phyloP scores from a whole-genome alignment of 116 monocot genomes.

The Papilionanthe hybrid region DNA sequence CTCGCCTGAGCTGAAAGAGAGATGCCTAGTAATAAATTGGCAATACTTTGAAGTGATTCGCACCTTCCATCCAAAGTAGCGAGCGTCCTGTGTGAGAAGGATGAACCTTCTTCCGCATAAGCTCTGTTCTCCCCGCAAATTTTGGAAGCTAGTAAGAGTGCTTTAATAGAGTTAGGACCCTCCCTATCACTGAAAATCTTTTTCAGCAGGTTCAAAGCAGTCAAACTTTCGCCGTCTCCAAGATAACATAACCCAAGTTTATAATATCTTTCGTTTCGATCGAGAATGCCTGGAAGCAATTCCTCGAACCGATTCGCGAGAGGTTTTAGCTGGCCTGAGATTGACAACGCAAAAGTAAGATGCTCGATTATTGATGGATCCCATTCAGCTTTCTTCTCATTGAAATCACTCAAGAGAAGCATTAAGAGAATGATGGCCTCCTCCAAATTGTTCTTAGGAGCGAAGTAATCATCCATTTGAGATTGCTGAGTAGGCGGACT shows the following conservation, averaged over 20 bases:
- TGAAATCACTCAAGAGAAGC: constrained; percentile 69
- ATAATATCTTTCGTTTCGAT: constrained; percentile 63
- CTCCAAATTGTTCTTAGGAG: constrained; percentile 79
- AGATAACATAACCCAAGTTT: constrained; percentile 80
- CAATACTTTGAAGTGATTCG: constrained; percentile 37
- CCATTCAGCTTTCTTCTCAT: constrained; percentile 57
- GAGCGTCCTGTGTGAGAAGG: constrained; percentile 63
- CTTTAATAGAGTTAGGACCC: constrained; percentile 55
- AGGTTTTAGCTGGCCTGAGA: constrained; percentile 60
- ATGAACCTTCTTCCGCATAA: constrained; percentile 57
- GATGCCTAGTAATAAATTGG: constrained; percentile 59
- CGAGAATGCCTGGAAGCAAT: constrained; percentile 61
- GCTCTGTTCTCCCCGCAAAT: constrained; percentile 43
- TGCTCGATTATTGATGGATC: constrained; percentile 77
- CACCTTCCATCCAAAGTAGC: constrained; percentile 27
- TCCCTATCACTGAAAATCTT: constrained; percentile 51
- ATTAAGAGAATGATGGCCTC: constrained; percentile 88
- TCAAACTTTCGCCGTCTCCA: constrained; percentile 53
- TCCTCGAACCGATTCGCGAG: constrained; percentile 63
- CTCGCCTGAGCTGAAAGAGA: constrained; percentile 64
- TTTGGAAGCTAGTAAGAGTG: constrained; percentile 81
- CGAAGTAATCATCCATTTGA: constrained; percentile 64
- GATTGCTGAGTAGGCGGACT: constrained; percentile 59
- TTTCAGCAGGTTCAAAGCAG: constrained; percentile 71
- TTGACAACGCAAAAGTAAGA: constrained; percentile 67